Percentiles rank a stretch among this genome's conserved stretches.
phyloP scores from a whole-genome alignment of 345 rosid genomes.

The Diplotaxis tenuifolia region DNA sequence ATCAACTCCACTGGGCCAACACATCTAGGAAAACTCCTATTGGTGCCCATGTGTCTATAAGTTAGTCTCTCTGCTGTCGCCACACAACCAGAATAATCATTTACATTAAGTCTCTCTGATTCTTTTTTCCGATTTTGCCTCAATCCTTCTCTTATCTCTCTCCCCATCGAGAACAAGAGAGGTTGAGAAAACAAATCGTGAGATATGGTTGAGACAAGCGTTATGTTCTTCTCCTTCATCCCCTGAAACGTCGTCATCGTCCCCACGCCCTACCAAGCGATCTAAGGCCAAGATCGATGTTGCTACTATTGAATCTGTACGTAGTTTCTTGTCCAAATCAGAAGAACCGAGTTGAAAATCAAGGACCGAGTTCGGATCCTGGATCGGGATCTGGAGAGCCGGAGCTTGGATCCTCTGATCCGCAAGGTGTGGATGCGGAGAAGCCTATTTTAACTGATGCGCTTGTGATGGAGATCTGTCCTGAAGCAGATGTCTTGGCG shows the following conservation, averaged over 20 bases:
- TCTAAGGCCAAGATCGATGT: conserved; percentile 57
- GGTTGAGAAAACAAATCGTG: conserved; percentile 7
- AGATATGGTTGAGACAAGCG: conserved; percentile 69
- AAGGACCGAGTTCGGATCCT: conserved; percentile 47
- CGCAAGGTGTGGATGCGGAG: too few species aligned
- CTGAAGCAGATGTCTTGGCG: too few species aligned
- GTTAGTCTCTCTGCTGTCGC: too few species aligned
- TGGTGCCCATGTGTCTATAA: too few species aligned
- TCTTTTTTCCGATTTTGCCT: conserved; percentile 20
- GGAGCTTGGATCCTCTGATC: conserved; percentile 74
- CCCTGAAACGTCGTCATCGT: conserved; percentile 39
- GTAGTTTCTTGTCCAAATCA: too few species aligned
- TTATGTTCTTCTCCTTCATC: conserved; percentile 45
- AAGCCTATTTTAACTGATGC: too few species aligned
- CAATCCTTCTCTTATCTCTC: neutral
- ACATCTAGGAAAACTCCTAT: too few species aligned
- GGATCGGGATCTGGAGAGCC: conserved; percentile 50
- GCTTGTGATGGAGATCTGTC: too few species aligned
- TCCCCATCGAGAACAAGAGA: neutral
- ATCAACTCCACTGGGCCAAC: too few species aligned
- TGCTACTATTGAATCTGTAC: neutral
- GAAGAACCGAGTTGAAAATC: conserved; percentile 41
- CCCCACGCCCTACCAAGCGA: conserved; percentile 57
- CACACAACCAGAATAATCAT: conserved; percentile 26
- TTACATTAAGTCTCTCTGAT: conserved; percentile 31